Conservation (phyloP, 208 protist genomes). For the Endotrypanum monterogeii region DNA sequence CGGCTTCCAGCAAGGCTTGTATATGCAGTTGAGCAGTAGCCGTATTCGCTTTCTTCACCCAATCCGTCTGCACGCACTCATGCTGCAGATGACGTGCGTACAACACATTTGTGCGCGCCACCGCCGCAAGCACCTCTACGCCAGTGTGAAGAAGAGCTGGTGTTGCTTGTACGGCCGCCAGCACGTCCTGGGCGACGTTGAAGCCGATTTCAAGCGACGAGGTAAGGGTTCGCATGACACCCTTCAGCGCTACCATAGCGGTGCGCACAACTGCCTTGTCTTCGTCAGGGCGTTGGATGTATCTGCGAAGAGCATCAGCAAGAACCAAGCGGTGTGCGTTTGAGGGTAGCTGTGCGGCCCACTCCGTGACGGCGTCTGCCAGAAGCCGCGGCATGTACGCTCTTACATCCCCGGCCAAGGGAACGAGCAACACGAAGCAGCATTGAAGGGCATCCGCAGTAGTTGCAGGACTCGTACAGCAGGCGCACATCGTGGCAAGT, state of each 20-base stretch:
- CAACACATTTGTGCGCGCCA: constrained; percentile 35
- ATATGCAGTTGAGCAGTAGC: constrained; percentile 29
- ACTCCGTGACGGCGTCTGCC: constrained; percentile 47
- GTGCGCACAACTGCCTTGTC: constrained; percentile 51
- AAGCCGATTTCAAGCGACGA: constrained; percentile 49
- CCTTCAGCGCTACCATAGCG: constrained; percentile 47
- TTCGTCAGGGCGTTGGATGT: constrained; percentile 41
- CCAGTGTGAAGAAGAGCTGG: constrained; percentile 38
- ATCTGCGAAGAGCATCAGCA: constrained; percentile 42
- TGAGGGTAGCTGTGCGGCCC: constrained; percentile 50
- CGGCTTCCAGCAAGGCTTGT: constrained; percentile 23
- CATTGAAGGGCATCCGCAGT: constrained; percentile 54
- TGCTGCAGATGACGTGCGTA: constrained; percentile 39
- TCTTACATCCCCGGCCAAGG: constrained; percentile 39
- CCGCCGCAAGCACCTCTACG: constrained; percentile 38
- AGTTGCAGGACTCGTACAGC: constrained; percentile 32
- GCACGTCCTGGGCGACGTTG: constrained; percentile 45
- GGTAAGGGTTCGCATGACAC: constrained; percentile 48
- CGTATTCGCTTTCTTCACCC: constrained; percentile 27
- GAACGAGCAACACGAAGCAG: constrained; percentile 62
- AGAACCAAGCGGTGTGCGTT: constrained; percentile 56
- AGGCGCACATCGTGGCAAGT: constrained; percentile 46
- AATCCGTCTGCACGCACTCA: constrained; percentile 22
- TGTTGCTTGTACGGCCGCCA: constrained; percentile 35
- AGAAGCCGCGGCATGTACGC: constrained; percentile 67